Percentiles rank a stretch among this genome's conserved stretches.
Evolutionary conservation across 257 asterid genomes (phyloP).

Genomic region (Scutellaria barbata): DNA sequence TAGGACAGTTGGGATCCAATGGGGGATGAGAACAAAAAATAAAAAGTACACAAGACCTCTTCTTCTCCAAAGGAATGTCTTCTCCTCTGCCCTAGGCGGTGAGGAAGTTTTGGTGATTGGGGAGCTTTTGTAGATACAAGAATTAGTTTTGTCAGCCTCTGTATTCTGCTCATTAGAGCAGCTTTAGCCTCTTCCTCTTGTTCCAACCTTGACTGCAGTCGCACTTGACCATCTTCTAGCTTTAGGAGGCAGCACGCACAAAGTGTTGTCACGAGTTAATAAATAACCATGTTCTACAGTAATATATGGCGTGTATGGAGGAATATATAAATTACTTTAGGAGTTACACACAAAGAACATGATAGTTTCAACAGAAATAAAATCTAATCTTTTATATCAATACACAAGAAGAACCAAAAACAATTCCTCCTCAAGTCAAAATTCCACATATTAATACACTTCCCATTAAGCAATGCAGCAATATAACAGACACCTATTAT

Average conservation of each 20-base stretch:
- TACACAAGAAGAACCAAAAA: constrained; percentile 18
- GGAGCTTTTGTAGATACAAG: constrained; percentile 92
- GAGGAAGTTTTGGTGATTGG: constrained; percentile 76
- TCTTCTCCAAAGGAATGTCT: constrained; percentile 99
- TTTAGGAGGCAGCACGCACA: constrained; percentile 55
- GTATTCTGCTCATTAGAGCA: constrained; percentile 96
- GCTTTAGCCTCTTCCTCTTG: constrained; percentile 99
- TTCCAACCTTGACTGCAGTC: constrained; percentile 96
- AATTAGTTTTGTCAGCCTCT: constrained; percentile 89
- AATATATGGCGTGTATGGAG: constrained; percentile 4
- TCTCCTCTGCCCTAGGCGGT: constrained; percentile 78
- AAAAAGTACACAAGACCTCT: constrained; percentile 59
- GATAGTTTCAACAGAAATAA: background rate
- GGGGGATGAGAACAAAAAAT: background rate
- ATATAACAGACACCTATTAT: constrained; percentile 11
- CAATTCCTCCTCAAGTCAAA: constrained; percentile 30
- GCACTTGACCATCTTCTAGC: constrained; percentile 99
- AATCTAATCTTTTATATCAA: constrained; percentile 1
- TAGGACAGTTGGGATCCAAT: background rate
- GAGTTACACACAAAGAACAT: background rate
- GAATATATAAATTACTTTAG: no score
- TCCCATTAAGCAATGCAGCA: constrained; percentile 23
- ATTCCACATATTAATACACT: constrained; percentile 10
- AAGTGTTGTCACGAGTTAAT: constrained; percentile 38
- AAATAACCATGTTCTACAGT: constrained; percentile 26